phyloP scores from a whole-genome alignment of 441 rosid genomes.

The Eruca vesicaria region DNA sequence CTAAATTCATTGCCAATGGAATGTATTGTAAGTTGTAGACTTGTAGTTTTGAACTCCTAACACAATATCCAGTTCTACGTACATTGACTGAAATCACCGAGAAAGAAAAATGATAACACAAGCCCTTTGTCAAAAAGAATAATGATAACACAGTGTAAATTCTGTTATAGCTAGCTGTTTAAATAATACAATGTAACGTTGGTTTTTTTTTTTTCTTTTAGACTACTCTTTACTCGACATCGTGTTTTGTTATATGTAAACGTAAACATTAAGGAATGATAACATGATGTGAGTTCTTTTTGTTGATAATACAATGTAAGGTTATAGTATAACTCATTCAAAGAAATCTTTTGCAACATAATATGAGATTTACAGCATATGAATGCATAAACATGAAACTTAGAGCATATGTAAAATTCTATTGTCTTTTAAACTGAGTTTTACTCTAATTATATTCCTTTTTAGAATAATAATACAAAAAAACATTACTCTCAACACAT shows the following conservation, averaged over 20 bases:
- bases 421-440: no score
- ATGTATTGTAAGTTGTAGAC: not conserved
- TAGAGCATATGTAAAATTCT: no score
- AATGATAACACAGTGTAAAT: not conserved
- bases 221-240: not conserved
- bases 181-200: not conserved
- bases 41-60: not conserved
- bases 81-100: not conserved
- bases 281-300: not conserved
- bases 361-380: no score
- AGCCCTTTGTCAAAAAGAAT: not conserved
- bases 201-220: no score
- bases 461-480: no score
- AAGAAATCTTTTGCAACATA: no score
- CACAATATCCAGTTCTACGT: not conserved
- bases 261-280: not conserved
- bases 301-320: not conserved
- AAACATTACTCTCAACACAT: no score
- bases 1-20: not conserved
- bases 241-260: no score
- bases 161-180: not conserved
- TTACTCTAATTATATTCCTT: no score
- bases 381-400: no score
- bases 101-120: not conserved
- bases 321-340: not conserved